Base-by-base conservation (phyloP, 2,329 filamentous ascomycete genomes). In the Diaporthe ampelina region DNA sequence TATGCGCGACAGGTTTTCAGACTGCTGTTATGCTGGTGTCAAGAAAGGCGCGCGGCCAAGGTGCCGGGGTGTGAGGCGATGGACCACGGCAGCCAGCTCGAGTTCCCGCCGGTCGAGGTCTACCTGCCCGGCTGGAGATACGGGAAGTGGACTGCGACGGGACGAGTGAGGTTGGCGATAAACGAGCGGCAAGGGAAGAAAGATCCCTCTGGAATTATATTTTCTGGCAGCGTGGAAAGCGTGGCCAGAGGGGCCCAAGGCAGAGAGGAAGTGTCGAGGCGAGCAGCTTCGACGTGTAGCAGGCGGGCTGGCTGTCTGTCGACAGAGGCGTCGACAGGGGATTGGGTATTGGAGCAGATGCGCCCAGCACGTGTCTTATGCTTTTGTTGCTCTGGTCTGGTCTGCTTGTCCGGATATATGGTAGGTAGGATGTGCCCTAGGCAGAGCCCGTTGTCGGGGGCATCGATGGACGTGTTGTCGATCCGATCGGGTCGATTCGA, bases 171-270 rank as follows among this genome's bases (percentile, higher is more conserved):
- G 68, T 65, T 17, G 68, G 76, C 74, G 78, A 73, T 78, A 81
- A 78, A 78, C 79, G 80, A 81, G 78, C 77, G 80, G 77, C 79
- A 76, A 77, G 76, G 79, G 78, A 73, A 77, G 56, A 70, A 43
- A 24, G 17, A 37, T 59, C 54, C 69, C 72, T 56, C 61, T 40
- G n/a, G n/a, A 35, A n/a, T 45, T 26, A 45, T 24, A 15, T 61
- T 37, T 43, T n/a, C 21, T 24, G n/a, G 43, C n/a, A 35, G 54
- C 21, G 26, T 32, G 15, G 15, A 45, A 52, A 24, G 24, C 61
- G 50, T 45, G 50, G 58, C n/a, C 19, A 56, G 54, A 32, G 67
- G 37, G 58, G 24, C 10, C 10, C 37, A 13, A 37, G 37, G 37
- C 37, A 37, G 54, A 72, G 29, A 29, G 24, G 48, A 72, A 70